These are phyloP conservation scores for Gynandropsis gynandra DNA, from an alignment of 345 rosid species.

Conservation along the genomic window DNA sequence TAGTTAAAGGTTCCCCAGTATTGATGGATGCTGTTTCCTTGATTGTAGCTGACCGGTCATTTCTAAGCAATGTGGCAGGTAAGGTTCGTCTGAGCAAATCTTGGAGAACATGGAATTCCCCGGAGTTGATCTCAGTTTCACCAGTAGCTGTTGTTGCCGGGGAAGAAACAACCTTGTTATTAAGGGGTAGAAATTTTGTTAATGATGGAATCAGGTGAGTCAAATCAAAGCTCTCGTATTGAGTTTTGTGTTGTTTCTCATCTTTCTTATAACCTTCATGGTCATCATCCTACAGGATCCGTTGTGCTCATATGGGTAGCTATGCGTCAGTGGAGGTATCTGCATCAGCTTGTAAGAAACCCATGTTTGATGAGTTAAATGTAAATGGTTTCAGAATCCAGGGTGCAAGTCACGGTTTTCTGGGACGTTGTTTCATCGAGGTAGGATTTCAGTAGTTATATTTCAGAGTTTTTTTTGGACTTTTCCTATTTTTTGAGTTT, in stretches of 20 bases:
- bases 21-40: no score
- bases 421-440: slow-evolving; percentile 87
- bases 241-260: slow-evolving; percentile 4
- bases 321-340: slow-evolving; percentile 46
- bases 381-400: slow-evolving; percentile 43
- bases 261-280: slow-evolving; percentile 12
- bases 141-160: slow-evolving; percentile 80
- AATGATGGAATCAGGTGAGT: slow-evolving; percentile 64
- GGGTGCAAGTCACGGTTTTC: slow-evolving; percentile 28
- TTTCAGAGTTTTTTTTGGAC: background rate
- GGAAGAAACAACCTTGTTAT: slow-evolving; percentile 49
- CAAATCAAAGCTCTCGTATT: background rate
- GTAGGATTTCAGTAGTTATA: slow-evolving; percentile 32
- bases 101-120: slow-evolving; percentile 69
- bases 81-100: slow-evolving; percentile 59
- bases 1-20: background rate
- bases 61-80: slow-evolving; percentile 37
- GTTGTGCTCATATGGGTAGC: slow-evolving; percentile 55
- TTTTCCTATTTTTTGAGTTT: no score
- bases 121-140: slow-evolving; percentile 70
- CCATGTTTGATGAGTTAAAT: slow-evolving; percentile 47
- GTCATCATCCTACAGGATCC: slow-evolving; percentile 44
- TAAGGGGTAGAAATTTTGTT: slow-evolving; percentile 70
- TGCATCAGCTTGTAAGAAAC: slow-evolving; percentile 27
- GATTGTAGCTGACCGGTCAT: slow-evolving; percentile 8